Conservation (phyloP, 768 basidiomycete species). For the Boletus sp. region DNA sequence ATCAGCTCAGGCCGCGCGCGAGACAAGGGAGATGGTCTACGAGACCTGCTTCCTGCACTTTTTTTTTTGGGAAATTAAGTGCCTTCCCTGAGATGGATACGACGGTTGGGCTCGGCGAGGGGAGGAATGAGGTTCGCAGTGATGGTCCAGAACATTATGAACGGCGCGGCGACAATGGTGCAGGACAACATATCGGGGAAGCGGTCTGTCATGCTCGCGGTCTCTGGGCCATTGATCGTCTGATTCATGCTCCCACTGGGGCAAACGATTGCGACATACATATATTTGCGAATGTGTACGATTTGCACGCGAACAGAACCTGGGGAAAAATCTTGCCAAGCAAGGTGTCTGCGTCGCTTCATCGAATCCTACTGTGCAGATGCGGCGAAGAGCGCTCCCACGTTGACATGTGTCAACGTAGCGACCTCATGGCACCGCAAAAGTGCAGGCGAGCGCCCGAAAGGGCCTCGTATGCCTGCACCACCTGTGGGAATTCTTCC, state of each 20-base stretch:
- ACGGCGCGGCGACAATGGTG: constrained; percentile 22
- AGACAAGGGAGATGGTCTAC: constrained; percentile 19
- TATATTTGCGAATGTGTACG: no score
- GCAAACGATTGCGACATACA: no score
- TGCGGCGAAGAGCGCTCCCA: no score
- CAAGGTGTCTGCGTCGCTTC: no score
- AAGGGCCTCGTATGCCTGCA: no score
- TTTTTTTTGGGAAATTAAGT: constrained; percentile 21
- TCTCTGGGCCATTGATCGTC: constrained; percentile 19
- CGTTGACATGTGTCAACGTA: no score
- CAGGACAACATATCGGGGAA: constrained; percentile 20
- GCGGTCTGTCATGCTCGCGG: constrained; percentile 21
- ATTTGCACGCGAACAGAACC: no score
- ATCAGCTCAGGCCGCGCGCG: constrained; percentile 12
- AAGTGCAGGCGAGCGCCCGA: no score
- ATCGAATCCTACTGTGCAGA: no score
- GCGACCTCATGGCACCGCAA: no score
- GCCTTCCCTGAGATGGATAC: constrained; percentile 20
- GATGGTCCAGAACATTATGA: constrained; percentile 15
- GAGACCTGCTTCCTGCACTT: constrained; percentile 23
- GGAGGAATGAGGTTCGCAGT: constrained; percentile 5
- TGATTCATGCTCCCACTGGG: constrained; percentile 24
- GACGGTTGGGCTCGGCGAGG: constrained; percentile 16
- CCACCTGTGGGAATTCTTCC: no score
- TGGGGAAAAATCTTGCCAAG: no score